Base-by-base conservation (phyloP, 306 rosid species). In the Crotalaria pallida region DNA sequence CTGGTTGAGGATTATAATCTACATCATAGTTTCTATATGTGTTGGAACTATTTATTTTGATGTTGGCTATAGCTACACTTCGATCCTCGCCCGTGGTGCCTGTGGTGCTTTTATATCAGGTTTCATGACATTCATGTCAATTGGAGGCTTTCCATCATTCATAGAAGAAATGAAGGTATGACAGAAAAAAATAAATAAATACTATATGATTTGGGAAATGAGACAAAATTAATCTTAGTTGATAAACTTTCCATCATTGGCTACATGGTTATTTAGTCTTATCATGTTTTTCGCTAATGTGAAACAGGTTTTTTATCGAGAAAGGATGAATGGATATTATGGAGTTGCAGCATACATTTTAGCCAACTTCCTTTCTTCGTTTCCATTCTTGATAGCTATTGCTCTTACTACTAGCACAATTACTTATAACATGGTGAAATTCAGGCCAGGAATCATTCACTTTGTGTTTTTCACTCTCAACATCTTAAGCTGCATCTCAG, bases 81-180 rank as follows among this genome's bases (percentile, higher is more conserved):
- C 99, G 6, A 94, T 94, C 84, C 77, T 91, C n/a, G 99, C 99
- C 3, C 82, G 99, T 5, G 93, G 91, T 57, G 96, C 99, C 18
- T 94, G 99, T 38, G 97, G 95, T 55, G 99, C 84, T n/a, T 94
- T 94, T 55, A 82, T 94, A 44, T 87, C 96, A 13, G 99, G 99
- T 60, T 94, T 94, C 21, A 94, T 94, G 99, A 94, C 99, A 70
- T 94, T 94, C 75, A 94, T 94, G 99, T 88, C 99, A 8, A 94
- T 94, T 34, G 99, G 99, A 55, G 99, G 99, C 56, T 94, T 94
- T 81, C 99, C 99, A 34, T 94, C 97, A 4, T 94, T 91, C 24
- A 65, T 87, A 40, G 99, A 94, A 76, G 99, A 94, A 86, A 94
- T 89, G 95, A 94, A 91, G 97, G 98, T 93, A 69, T 33, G 8